phyloP scores from a whole-genome alignment of 768 basidiomycete genomes.

The Tephrocybe sp. region DNA sequence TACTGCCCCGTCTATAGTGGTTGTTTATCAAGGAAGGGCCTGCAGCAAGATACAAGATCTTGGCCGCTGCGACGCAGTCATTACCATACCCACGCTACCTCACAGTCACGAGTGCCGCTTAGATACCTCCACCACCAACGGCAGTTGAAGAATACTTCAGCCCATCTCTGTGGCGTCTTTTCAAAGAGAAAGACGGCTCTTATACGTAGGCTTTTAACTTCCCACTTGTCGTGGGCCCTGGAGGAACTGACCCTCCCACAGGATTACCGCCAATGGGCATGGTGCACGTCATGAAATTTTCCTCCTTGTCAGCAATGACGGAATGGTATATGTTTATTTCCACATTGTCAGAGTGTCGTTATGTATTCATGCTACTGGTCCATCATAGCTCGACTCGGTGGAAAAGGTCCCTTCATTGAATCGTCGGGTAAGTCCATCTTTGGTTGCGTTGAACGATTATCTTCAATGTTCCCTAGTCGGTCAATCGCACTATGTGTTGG shows the following conservation, averaged over 20 bases:
- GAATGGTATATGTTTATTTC: too few relatives aligned
- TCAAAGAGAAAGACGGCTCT: slow-evolving; percentile 5
- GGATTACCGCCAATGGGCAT: background rate
- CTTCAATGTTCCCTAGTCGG: background rate
- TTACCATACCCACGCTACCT: too few relatives aligned
- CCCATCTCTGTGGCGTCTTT: too few relatives aligned
- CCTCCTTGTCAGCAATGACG: slow-evolving; percentile 2
- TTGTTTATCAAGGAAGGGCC: slow-evolving; percentile 4
- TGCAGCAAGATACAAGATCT: slow-evolving; percentile 6
- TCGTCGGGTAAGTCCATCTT: background rate
- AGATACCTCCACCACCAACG: too few relatives aligned
- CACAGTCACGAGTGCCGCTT: too few relatives aligned
- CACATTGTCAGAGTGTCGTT: background rate
- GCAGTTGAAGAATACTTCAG: too few relatives aligned
- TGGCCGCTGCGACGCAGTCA: slow-evolving; percentile 4
- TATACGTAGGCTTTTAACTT: background rate
- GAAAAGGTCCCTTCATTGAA: background rate
- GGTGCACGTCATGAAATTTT: background rate
- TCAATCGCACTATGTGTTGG: slow-evolving; percentile 2
- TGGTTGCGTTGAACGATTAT: too few relatives aligned
- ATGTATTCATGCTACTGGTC: too few relatives aligned
- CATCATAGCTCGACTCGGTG: background rate
- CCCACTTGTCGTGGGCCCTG: too few relatives aligned
- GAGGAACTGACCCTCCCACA: background rate
- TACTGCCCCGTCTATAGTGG: slow-evolving; percentile 1